Evolutionary conservation across 164 flowering plant species (phyloP).

Genomic region (Macadamia tetraphylla): DNA sequence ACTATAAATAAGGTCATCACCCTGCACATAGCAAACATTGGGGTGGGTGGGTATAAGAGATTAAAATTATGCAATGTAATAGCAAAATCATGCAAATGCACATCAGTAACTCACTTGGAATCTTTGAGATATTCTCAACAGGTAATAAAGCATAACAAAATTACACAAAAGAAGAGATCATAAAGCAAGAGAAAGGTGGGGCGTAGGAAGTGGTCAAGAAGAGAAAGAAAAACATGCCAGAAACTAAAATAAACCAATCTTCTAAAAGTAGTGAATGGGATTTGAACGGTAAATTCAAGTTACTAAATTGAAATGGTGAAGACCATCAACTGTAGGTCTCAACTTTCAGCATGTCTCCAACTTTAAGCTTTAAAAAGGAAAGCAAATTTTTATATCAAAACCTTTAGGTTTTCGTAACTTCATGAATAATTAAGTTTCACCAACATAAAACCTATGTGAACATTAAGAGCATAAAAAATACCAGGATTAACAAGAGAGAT

Average conservation of each 20-base stretch:
- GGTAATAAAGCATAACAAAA: neutral
- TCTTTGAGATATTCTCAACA: no score
- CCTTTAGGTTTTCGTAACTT: no score
- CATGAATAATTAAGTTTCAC: no score
- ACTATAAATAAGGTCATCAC: slow-evolving; percentile 63
- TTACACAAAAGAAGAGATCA: neutral
- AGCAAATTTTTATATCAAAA: no score
- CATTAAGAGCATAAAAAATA: no score
- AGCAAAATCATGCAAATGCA: neutral
- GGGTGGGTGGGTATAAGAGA: no score
- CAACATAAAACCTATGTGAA: no score
- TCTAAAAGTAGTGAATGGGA: neutral
- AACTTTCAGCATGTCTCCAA: no score
- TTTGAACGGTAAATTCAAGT: neutral
- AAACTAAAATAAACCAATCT: neutral
- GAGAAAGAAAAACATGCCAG: neutral
- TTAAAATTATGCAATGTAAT: neutral
- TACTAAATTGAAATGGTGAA: no score
- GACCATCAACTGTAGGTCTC: no score
- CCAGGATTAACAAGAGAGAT: neutral
- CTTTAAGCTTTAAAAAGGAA: no score
- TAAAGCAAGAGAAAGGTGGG: neutral
- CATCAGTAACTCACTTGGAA: neutral
- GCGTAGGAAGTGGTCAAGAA: neutral
- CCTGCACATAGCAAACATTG: slow-evolving; percentile 37